Evolutionary conservation across 2,329 filamentous ascomycete species (phyloP).

Genomic region (Cytospora piceicola): DNA sequence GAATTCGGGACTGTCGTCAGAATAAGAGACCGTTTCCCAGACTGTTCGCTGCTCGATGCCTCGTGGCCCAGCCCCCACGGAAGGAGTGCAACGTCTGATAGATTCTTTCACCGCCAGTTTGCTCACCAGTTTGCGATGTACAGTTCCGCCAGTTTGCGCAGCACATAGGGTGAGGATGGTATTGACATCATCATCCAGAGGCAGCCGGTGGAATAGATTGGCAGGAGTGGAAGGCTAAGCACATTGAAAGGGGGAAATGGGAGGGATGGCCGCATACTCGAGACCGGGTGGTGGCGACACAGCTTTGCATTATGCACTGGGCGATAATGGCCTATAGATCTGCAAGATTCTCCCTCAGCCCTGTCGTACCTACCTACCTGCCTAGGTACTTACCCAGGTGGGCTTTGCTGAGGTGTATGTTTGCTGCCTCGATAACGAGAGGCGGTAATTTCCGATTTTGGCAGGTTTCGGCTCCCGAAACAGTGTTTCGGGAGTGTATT

Average conservation of each 20-base stretch:
- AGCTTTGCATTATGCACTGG: slow-evolving; percentile 4
- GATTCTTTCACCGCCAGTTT: slow-evolving; percentile 27
- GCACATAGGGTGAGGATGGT: slow-evolving; percentile 5
- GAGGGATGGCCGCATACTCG: slow-evolving; percentile 36
- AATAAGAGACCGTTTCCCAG: neutral
- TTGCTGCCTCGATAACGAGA: no score
- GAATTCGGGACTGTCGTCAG: neutral
- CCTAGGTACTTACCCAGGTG: neutral
- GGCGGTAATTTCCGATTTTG: no score
- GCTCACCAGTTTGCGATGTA: slow-evolving; percentile 20
- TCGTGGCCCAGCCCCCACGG: neutral
- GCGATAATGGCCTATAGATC: slow-evolving; percentile 3
- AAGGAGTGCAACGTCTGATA: slow-evolving; percentile 6
- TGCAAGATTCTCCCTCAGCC: neutral
- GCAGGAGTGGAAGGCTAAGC: slow-evolving; percentile 28
- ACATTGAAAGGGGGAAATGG: neutral
- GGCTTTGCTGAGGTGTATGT: neutral
- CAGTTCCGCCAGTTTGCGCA: slow-evolving; percentile 23
- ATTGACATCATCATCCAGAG: slow-evolving; percentile 6
- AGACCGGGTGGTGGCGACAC: slow-evolving; percentile 10
- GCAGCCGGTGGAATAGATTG: slow-evolving; percentile 7
- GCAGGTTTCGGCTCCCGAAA: no score
- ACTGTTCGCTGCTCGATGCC: neutral
- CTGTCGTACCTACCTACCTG: slow-evolving; percentile 5
- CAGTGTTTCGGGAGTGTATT: no score